Conservation (phyloP, 331 rosid species). For the Pyrus hybrid region DNA sequence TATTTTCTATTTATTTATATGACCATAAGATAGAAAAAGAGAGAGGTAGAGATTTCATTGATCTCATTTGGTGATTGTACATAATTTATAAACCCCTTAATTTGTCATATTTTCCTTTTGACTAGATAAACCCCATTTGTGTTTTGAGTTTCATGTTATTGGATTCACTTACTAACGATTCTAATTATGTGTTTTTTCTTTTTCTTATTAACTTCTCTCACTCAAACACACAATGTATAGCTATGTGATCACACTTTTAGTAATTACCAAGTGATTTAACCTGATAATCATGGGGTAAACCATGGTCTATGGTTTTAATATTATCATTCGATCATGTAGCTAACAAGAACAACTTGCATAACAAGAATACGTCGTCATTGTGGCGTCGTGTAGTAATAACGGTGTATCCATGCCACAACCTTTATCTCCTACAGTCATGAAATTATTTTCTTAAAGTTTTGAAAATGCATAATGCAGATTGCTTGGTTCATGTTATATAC, state of each 20-base stretch:
- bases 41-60: constrained; percentile 1
- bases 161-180: background rate
- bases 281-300: background rate
- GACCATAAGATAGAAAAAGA: background rate
- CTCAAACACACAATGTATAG: background rate
- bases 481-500: background rate
- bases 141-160: background rate
- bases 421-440: background rate
- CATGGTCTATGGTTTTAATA: background rate
- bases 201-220: background rate
- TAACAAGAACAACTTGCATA: no score
- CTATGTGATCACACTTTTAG: background rate
- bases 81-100: constrained; percentile 14
- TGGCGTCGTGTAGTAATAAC: no score
- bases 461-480: background rate
- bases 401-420: background rate
- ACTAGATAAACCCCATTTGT: background rate
- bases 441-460: background rate
- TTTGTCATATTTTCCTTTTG: no score
- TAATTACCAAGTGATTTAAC: background rate
- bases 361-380: no score
- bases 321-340: background rate
- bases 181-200: background rate
- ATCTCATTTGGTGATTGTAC: constrained; percentile 19
- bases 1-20: background rate